phyloP scores from a whole-genome alignment of 2,329 filamentous ascomycete genomes.

The Aureobasidium sp. region DNA sequence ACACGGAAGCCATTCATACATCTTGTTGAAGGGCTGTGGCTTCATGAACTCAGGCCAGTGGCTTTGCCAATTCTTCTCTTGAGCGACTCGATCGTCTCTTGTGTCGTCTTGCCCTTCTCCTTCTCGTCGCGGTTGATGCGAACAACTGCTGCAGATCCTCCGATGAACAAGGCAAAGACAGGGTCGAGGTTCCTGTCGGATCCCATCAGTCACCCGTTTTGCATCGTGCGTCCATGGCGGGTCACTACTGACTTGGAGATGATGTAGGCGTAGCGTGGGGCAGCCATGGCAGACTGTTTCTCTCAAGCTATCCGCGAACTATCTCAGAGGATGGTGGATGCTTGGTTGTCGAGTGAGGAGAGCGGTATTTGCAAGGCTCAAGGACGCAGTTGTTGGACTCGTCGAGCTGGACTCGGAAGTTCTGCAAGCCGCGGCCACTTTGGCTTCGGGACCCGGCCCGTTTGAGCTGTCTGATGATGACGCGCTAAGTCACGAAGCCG shows the following conservation, averaged over 20 bases:
- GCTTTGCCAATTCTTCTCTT: conserved; percentile 30
- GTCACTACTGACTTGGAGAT: conserved; percentile 33
- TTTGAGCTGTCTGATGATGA: not conserved
- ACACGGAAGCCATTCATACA: not conserved
- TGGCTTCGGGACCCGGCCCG: conserved; percentile 3
- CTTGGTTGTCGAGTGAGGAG: not conserved
- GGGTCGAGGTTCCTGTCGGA: conserved; percentile 37
- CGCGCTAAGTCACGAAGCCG: not conserved
- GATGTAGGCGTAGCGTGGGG: conserved; percentile 27
- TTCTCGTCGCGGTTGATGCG: conserved; percentile 39
- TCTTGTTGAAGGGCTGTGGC: not conserved
- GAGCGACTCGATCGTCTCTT: conserved; percentile 31
- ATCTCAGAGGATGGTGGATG: too few relatives aligned
- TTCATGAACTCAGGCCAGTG: conserved; percentile 13
- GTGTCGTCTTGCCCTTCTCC: conserved; percentile 33
- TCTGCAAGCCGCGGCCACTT: not conserved
- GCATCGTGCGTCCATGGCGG: not conserved
- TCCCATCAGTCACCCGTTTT: not conserved
- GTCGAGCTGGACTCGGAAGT: too few relatives aligned
- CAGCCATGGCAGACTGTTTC: not conserved
- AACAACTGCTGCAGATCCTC: conserved; percentile 33
- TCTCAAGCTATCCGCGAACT: too few relatives aligned
- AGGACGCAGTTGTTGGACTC: not conserved
- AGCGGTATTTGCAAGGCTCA: not conserved
- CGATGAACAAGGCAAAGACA: conserved; percentile 40